Base-by-base conservation (phyloP, 2,329 filamentous ascomycete species). In the Coleophoma crateriformis region DNA sequence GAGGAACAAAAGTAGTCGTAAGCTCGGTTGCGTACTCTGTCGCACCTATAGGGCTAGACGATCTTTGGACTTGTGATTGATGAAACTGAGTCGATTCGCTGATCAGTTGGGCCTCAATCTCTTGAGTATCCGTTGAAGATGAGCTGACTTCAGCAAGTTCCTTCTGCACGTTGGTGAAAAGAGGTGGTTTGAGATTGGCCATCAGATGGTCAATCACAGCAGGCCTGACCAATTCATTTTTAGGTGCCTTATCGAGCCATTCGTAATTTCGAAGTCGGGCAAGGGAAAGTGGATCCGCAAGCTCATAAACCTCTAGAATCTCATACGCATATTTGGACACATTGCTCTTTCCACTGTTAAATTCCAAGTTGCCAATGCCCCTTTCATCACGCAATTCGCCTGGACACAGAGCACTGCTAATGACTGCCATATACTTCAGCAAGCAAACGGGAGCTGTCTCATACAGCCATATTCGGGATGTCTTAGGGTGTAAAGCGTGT, bases 401-500 rank as follows among this genome's bases (percentile, higher is more conserved):
- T 1, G 73, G 73, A n/a, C 58, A 50, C 58, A 73, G 73, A 0
- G 73, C 68, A 0, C 67, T 62, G 0, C 76, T 70, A 14, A 84
- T 71, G 11, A 71, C 71, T 13, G 79, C 81, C 73, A 85, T 81
- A 58, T 84, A 84, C 47, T 69, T 74, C 8, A 86, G 63, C 49
- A 76, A 65, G n/a, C 65, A 70, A 10, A 64, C 59, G 1, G 71
- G 76, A 33, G 59, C 66, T 14, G 69, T 78, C 14, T 72, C 71
- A 55, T 83, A 82, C 14, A 86, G 69, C 83, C 83, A 87, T 57
- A 84, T 71, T n/a, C 82, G 79, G 15, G 65, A 69, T 5, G 84
- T 77, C 14, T 44, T 27, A 27, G 41, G 22, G 11, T 15, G 19
- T 27, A 27, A 27, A 7, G 14, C 32, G 41, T 44, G 19, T 3